Base-by-base conservation (phyloP, 2,329 filamentous ascomycete genomes). In the Colletotrichum endophyticum region DNA sequence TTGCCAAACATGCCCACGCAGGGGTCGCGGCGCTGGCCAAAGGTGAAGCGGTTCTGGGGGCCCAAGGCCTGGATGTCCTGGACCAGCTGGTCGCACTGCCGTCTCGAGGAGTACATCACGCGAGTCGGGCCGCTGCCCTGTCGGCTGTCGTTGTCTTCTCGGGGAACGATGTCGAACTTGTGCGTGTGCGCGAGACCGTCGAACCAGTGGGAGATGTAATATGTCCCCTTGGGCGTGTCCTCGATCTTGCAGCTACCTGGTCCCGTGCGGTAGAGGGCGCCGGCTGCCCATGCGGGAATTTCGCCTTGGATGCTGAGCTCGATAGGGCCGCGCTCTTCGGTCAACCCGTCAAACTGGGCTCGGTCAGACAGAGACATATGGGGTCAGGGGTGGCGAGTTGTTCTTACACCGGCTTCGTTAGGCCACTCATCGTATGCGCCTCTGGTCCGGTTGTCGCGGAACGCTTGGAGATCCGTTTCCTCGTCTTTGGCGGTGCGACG, bases 1-100 rank as follows among this genome's bases (percentile, higher is more conserved):
- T 97, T 96, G 74, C 91, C 88, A 81, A 95, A 95, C 49, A 95
- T 85, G 16, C 92, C 92, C 67, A 94, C 88, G 81, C 95, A 97
- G 0, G 94, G 95, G 79, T 98, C 95, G 4, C 89, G 89, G 76
- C 91, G 92, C 78, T 95, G 92, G 0, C 88, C 95, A 82, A 97
- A 98, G 6, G 90, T 92, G 75, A 93, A 87, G 22, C 86, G 85
- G 2, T 89, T 85, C 1, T 90, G 82, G 66, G 86, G 87, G 1
- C 95, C 95, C 0, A 89, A 89, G 77, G 89, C 88, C 72, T 90
- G 90, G 63, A 95, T 90, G 4, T 88, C 81, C 34, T 93, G 89
- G 3, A 95, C 88, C 34, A 93, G 87, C 2, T 89, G 87, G 72
- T 96, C 92, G 1, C 91, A 91, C 68, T 94, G 93, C 27, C 92